Evolutionary conservation across 1,284 basidiomycete genomes (phyloP), one percentile per base, ranked within the genome.

Genomic region (Apiotrichum gracile): DNA sequence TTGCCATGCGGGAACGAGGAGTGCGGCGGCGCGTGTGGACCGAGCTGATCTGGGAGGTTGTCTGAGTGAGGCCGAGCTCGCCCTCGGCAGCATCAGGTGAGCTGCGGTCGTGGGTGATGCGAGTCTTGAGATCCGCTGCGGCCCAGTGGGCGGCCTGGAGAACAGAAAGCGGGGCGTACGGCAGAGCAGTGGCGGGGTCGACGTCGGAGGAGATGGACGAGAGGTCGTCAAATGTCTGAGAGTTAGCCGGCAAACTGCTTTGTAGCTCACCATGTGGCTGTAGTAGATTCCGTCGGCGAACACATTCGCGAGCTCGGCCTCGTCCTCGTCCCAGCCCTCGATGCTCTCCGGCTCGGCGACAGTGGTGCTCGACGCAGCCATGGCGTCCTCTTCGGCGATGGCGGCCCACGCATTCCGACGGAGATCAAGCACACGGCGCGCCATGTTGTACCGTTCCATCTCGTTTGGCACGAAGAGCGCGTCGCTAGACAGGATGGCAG

Each of bases 271-370:
- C 87, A 94, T 88, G 69, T 92, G 90, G 13, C 82, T 79, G 70
- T 94, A 96, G 74, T 91, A 88, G 26, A 96, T 89, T 5, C 87
- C 88, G 26, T 82, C 77, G 31, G 80, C 74, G 68, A 97, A 94
- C 63, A 94, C 79, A 52, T 76, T 78, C n/a, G 75, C 76, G 79
- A 87, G 51, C 55, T 73, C 66, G n/a, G 48, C 60, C 52, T 70
- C 69, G 31, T 75, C 70, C 43, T 72, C 70, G n/a, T 73, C 71
- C 64, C 69, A 70, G 44, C 61, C 65, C 10, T 69, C 66, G 50
- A 61, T 60, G 24, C 38, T 47, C 27, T 49, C 45, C 42, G 53
- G 44, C 34, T 45, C 49, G 5, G 42, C 35, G 19, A 39, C 27
- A 7, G 27, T 6, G 14, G 10, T n/a, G 22, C 12, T 17, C 12